Percentiles rank a stretch among this genome's conserved stretches.
Evolutionary conservation across 2,329 filamentous ascomycete genomes (phyloP).

Genomic region (Alternaria alternata): DNA sequence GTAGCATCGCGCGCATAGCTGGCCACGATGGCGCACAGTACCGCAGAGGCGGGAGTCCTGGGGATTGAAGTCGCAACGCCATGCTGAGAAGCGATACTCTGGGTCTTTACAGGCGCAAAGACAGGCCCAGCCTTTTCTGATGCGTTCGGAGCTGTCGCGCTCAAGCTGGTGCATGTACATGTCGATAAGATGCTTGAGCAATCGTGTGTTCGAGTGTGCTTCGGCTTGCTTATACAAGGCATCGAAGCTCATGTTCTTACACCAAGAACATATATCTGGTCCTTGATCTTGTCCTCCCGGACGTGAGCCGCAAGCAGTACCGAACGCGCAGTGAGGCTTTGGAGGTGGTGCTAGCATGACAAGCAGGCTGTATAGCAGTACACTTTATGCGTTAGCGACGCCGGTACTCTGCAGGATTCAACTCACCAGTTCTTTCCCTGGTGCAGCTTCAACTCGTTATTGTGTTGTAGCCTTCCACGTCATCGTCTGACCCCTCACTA

Average conservation of each 20-base stretch:
- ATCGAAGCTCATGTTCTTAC: constrained; percentile 36
- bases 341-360: constrained; percentile 32
- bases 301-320: constrained; percentile 27
- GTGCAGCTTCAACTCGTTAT: constrained; percentile 16
- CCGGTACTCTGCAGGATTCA: constrained; percentile 9
- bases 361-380: constrained; percentile 3
- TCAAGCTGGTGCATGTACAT: constrained; percentile 30
- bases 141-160: constrained; percentile 26
- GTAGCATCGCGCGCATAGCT: constrained; percentile 34
- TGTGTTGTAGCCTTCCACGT: constrained; percentile 36
- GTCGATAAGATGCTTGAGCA: constrained; percentile 25
- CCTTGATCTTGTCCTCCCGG: constrained; percentile 30
- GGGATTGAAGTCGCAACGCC: constrained; percentile 34
- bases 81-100: constrained; percentile 24
- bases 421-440: not conserved
- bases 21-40: constrained; percentile 30
- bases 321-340: constrained; percentile 31
- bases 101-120: constrained; percentile 37
- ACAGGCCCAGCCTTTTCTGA: constrained; percentile 29
- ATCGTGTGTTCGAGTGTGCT: constrained; percentile 16
- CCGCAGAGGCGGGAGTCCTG: constrained; percentile 28
- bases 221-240: constrained; percentile 28
- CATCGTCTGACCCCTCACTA: constrained; percentile 30
- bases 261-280: constrained; percentile 33
- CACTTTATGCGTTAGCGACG: constrained; percentile 4